Base-by-base conservation (phyloP, 163 green algal genomes). In the Coccomyxa subellipsoidea region DNA sequence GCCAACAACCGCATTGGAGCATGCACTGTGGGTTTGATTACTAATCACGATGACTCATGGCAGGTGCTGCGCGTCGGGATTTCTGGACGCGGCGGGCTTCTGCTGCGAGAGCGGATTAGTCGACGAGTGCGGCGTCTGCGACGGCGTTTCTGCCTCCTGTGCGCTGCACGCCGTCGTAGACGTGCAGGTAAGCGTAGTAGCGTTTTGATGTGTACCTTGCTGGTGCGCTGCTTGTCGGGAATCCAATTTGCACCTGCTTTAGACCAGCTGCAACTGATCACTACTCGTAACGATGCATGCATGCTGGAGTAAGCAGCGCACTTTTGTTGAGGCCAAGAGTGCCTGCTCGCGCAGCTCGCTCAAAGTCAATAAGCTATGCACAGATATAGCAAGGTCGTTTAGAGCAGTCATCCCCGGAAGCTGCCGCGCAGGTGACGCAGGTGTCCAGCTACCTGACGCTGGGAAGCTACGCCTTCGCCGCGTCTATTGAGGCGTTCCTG, bases 81-180 rank as follows among this genome's bases (percentile, higher is more conserved):
- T 83, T 23, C 83, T 95, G 53, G 91, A 94, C 81, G 84, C 82
- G 6, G 79, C 72, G 8, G 90, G 90, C 38, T 80, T 72, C 36
- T 95, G 92, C 84, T 95, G 92, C 83, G 31, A 69, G 34, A 89
- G 81, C 39, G 88, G 88, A 25, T 15, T 25, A 7, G 27, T 93
- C n/a, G 92, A 95, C 47, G 92, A 94, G 54, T 95, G 92, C 81
- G 92, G 92, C 0, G 84, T 95, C 25, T 95, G 92, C 72, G 90
- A 93, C 54, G 92, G 90, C 23, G 85, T 92, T 75, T 83, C 85
- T 76, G 86, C 85, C 27, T 87, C 85, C 53, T 95, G 92, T 78
- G 78, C 35, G 7, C 76, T 87, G 3, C 78, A 79, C 69, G 79
- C 73, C 18, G 38, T 81, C 23, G 37, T 79, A 21, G 73, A 72